Evolutionary conservation across 2,329 filamentous ascomycete species (phyloP), one percentile per base, ranked within the genome.

Genomic region (Rhynchosporium agropyri): DNA sequence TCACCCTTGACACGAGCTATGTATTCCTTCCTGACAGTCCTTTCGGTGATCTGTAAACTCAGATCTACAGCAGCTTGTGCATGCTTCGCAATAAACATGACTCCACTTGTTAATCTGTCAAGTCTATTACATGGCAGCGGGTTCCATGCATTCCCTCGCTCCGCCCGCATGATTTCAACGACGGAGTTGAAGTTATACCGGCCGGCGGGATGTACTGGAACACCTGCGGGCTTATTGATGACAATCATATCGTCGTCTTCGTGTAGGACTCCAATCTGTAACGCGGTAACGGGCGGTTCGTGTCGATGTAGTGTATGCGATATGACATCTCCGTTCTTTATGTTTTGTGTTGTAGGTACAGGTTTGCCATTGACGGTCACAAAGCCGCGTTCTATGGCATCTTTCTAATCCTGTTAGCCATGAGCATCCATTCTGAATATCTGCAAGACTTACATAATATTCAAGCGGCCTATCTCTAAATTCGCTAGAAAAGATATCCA

Each of bases 1-100:
- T 91, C 84, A 57, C 95, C 95, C 68, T 90, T 90, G 9, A 98
- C 95, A 45, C 95, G 84, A 3, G 94, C 94, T 29, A 99, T 82
- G 73, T 99, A 99, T 76, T 99, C 95, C 75, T 99, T 99, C 70
- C 92, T 88, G 43, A 99, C 91, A 0, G 89, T 94, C 42, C 95
- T 84, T 4, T 84, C 84, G 68, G 87, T 84, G 63, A 99, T 91
- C 76, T 97, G 90, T 48, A 82, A 79, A 60, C 88, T 87, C 69
- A 99, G 83, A 38, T 82, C 81, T 67, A 94, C 91, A 0, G 95
- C 94, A 0, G 90, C 91, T 71, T 87, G 85, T 43, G 88, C 82
- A 67, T 91, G 87, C 78, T 99, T 99, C 33, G 89, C 95, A 70
- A 99, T 88, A 76, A 99, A 99, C 94, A 99, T 98, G 74, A 99